A percentile compares a stretch with the other conserved stretches of the same genome.
These are phyloP conservation scores for Neofusicoccum ribis DNA, from an alignment of 2,329 filamentous ascomycete genomes.

Conservation along the genomic window DNA sequence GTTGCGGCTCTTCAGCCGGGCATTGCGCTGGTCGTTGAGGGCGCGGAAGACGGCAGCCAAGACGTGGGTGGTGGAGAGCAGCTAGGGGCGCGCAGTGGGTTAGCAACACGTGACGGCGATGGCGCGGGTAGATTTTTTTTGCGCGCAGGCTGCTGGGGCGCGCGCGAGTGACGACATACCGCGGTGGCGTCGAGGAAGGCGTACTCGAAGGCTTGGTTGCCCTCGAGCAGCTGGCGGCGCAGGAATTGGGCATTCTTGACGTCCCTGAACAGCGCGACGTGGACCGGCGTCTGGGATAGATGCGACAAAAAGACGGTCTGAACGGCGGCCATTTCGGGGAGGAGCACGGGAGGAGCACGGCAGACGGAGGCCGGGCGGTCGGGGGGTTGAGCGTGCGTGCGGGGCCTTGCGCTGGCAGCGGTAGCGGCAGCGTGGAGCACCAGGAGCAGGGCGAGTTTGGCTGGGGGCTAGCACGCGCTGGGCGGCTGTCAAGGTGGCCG, in stretches of 20 bases:
- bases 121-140: neutral
- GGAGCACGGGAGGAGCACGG: too few species aligned
- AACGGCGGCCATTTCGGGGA: slow-evolving; percentile 52
- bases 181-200: slow-evolving; percentile 85
- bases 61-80: slow-evolving; percentile 71
- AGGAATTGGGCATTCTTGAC: slow-evolving; percentile 77
- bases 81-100: slow-evolving; percentile 42
- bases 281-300: slow-evolving; percentile 67
- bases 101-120: slow-evolving; percentile 1
- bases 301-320: slow-evolving; percentile 75
- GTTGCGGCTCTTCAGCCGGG: slow-evolving; percentile 73
- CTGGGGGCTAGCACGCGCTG: neutral
- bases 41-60: slow-evolving; percentile 76
- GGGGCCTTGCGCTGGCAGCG: neutral
- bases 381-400: neutral
- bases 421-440: neutral
- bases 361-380: neutral
- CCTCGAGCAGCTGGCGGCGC: slow-evolving; percentile 78
- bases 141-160: neutral
- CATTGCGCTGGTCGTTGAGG: slow-evolving; percentile 63
- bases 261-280: slow-evolving; percentile 73
- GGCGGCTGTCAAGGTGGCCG: slow-evolving; percentile 1
- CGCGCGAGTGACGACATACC: slow-evolving; percentile 46
- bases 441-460: neutral
- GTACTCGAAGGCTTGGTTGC: slow-evolving; percentile 87